These are phyloP conservation scores for Oryza glumipatula DNA, from an alignment of 176 grass and related monocot species.

Conservation along the genomic window DNA sequence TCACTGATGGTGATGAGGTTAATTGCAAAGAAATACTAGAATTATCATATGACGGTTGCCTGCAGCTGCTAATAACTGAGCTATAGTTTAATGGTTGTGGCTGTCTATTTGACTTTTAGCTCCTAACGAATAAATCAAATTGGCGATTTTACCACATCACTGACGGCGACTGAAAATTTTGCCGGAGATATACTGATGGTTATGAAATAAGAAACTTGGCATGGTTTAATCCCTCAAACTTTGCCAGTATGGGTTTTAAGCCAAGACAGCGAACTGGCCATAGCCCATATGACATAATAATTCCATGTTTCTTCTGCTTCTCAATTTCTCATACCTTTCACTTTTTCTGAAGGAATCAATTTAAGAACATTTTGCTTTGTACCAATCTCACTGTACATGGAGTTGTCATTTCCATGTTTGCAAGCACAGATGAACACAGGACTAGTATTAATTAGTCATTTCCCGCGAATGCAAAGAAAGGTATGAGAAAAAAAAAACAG, in stretches of 20 bases:
- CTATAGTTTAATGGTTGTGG: slow-evolving; percentile 24
- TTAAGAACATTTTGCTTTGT: background rate
- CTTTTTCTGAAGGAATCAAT: background rate
- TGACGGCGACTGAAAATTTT: slow-evolving; percentile 28
- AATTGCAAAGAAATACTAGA: background rate
- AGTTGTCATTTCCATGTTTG: background rate
- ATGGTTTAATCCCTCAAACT: background rate
- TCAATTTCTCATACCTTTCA: background rate
- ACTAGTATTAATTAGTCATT: background rate
- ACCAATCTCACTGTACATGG: background rate
- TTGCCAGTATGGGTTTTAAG: background rate
- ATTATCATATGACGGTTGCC: background rate
- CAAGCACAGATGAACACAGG: background rate
- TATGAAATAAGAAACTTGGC: slow-evolving; percentile 16
- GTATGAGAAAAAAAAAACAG: background rate
- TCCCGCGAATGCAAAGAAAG: background rate
- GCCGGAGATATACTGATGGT: background rate
- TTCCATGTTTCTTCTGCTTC: background rate
- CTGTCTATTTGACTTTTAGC: slow-evolving; percentile 34
- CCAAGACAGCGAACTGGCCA: background rate
- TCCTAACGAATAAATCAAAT: slow-evolving; percentile 9
- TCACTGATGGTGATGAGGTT: slow-evolving; percentile 14
- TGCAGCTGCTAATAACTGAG: background rate
- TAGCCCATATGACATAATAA: background rate
- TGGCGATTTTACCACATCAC: background rate